A percentile compares a stretch with the other conserved stretches of the same genome.
Evolutionary conservation across 2,329 filamentous ascomycete genomes (phyloP).

Genomic region (Epichloe hybrida): DNA sequence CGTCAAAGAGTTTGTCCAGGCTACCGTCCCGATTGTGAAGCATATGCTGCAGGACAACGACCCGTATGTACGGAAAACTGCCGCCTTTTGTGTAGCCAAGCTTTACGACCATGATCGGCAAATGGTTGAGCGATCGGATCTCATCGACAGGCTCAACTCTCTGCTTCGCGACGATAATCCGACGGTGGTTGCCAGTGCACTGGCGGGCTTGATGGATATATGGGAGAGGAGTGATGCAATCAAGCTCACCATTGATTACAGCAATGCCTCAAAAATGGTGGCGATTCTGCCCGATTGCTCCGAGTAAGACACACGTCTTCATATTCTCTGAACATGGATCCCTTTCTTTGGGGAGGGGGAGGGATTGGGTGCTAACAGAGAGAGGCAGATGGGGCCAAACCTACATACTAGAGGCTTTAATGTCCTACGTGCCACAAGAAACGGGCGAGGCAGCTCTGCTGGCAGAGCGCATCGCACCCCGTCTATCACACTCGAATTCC

Average conservation of each 20-base stretch:
- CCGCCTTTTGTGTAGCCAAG: constrained; percentile 91
- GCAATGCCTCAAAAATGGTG: constrained; percentile 94
- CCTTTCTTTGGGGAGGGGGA: background rate
- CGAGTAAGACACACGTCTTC: constrained; percentile 48
- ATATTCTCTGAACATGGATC: background rate
- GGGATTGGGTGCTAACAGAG: background rate
- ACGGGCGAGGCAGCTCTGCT: constrained; percentile 75
- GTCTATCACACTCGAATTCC: constrained; percentile 92
- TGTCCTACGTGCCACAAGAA: constrained; percentile 94
- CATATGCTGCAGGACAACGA: constrained; percentile 72
- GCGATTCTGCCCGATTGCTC: constrained; percentile 94
- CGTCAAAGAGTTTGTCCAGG: constrained; percentile 88
- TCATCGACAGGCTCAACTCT: constrained; percentile 82
- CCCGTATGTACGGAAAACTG: constrained; percentile 94
- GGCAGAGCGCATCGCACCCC: constrained; percentile 88
- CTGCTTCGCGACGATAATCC: constrained; percentile 93
- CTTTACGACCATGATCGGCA: constrained; percentile 91
- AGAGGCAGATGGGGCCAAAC: constrained; percentile 85
- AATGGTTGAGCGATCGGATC: constrained; percentile 77
- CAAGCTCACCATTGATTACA: constrained; percentile 95
- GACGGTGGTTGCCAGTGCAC: constrained; percentile 86
- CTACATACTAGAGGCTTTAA: constrained; percentile 92
- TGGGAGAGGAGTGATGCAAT: constrained; percentile 97
- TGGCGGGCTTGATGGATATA: constrained; percentile 89
- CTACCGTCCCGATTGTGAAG: constrained; percentile 74